These are phyloP conservation scores for Luffa aegyptiaca DNA, from an alignment of 306 rosid genomes.

Conservation along the genomic window DNA sequence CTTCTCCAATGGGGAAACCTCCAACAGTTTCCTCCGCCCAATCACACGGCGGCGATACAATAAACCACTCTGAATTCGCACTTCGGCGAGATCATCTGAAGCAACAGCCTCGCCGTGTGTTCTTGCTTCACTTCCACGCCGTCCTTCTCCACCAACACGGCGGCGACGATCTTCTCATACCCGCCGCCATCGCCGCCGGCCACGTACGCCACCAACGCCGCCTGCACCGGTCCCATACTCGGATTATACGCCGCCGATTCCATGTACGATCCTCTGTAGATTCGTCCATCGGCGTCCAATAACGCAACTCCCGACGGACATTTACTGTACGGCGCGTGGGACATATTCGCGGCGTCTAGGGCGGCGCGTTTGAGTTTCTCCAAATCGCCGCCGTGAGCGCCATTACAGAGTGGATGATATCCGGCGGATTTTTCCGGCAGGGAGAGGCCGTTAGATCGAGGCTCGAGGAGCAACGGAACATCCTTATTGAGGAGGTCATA, in stretches of 20 bases:
- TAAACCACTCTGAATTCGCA: constrained; percentile 29
- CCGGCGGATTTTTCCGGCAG: constrained; percentile 10
- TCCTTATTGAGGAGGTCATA: constrained; percentile 41
- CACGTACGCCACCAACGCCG: constrained; percentile 66
- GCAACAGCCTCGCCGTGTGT: constrained; percentile 40
- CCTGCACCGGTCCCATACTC: constrained; percentile 71
- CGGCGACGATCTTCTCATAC: constrained; percentile 42
- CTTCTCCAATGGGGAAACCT: background rate
- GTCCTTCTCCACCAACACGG: constrained; percentile 65
- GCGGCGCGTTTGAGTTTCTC: constrained; percentile 32
- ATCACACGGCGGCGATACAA: constrained; percentile 14
- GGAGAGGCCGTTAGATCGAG: constrained; percentile 31
- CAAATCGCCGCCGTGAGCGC: constrained; percentile 3
- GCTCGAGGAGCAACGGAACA: constrained; percentile 51
- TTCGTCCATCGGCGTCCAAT: constrained; percentile 32
- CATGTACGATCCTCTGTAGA: constrained; percentile 56
- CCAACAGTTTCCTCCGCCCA: background rate
- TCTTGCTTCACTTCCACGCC: constrained; percentile 58
- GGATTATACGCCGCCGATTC: constrained; percentile 95
- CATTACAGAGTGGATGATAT: constrained; percentile 5
- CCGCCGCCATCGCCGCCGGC: constrained; percentile 37
- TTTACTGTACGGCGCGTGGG: constrained; percentile 75
- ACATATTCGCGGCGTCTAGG: constrained; percentile 59
- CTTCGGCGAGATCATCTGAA: constrained; percentile 42
- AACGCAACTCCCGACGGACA: constrained; percentile 79